phyloP scores from a whole-genome alignment of 2,329 filamentous ascomycete genomes.

The Cladophialophora psammophila region DNA sequence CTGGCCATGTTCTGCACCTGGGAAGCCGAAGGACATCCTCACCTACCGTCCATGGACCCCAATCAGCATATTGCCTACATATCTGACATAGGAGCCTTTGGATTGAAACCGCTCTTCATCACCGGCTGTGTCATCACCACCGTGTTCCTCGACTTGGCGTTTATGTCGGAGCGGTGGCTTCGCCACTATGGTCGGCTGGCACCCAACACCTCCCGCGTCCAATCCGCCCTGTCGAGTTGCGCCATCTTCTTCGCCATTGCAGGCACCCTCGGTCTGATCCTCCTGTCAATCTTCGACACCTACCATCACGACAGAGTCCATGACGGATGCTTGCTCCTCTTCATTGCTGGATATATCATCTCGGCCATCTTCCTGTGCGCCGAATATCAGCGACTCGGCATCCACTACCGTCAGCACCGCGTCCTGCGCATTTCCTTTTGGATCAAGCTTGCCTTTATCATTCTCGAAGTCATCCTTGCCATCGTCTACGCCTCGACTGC shows the following conservation, averaged over 20 bases:
- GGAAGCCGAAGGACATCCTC: conserved; percentile 60
- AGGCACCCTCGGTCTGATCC: conserved; percentile 80
- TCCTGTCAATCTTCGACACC: conserved; percentile 87
- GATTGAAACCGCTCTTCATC: conserved; percentile 69
- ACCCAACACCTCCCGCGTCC: conserved; percentile 67
- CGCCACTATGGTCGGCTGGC: conserved; percentile 80
- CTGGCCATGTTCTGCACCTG: conserved; percentile 67
- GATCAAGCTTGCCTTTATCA: conserved; percentile 84
- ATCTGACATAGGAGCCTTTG: conserved; percentile 64
- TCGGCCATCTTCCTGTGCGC: conserved; percentile 86
- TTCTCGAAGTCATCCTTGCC: conserved; percentile 75
- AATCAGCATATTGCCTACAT: conserved; percentile 64
- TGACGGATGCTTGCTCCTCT: conserved; percentile 78
- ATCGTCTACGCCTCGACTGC: conserved; percentile 68
- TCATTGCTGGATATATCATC: conserved; percentile 84
- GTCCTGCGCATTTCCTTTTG: conserved; percentile 82
- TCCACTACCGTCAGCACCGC: conserved; percentile 73
- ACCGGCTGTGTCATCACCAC: conserved; percentile 69
- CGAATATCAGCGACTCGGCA: conserved; percentile 86
- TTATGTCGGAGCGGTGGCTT: conserved; percentile 82
- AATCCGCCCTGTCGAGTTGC: conserved; percentile 52
- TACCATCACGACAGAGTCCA: conserved; percentile 71
- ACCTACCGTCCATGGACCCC: conserved; percentile 60
- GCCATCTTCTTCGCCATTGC: conserved; percentile 61
- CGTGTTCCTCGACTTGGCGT: conserved; percentile 79